Conservation (phyloP, 768 basidiomycete species). For the Termitomyces sp. region DNA sequence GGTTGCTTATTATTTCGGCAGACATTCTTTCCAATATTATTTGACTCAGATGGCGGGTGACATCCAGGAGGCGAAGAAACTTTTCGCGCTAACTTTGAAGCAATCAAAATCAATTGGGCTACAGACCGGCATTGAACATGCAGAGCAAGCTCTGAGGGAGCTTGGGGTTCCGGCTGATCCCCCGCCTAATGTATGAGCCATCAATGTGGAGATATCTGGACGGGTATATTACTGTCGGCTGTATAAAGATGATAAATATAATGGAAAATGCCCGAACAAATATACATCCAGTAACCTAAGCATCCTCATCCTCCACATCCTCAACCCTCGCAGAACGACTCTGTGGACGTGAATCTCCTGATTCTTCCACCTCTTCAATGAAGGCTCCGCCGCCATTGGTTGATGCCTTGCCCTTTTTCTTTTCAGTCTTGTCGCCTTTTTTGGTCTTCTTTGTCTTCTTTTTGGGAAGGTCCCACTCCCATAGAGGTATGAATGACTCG, state of each 20-base stretch:
- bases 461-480: constrained; percentile 91
- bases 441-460: constrained; percentile 60
- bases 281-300: constrained; percentile 14
- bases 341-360: constrained; percentile 34
- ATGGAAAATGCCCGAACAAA: not conserved
- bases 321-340: constrained; percentile 41
- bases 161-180: not conserved
- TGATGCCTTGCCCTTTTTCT: constrained; percentile 38
- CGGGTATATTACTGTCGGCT: not conserved
- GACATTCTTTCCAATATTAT: not conserved
- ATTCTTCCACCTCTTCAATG: constrained; percentile 43
- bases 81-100: constrained; percentile 28
- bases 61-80: constrained; percentile 25
- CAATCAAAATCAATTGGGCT: constrained; percentile 33
- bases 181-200: not conserved
- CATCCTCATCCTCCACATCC: constrained; percentile 43
- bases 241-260: constrained; percentile 1
- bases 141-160: constrained; percentile 22
- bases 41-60: constrained; percentile 33
- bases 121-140: constrained; percentile 25
- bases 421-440: constrained; percentile 47
- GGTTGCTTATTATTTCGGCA: not conserved
- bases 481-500: constrained; percentile 94
- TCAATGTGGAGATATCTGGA: not conserved
- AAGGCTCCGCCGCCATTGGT: constrained; percentile 37